phyloP scores from a whole-genome alignment of 805 yeast genomes.

The Kuraishia hungarica region DNA sequence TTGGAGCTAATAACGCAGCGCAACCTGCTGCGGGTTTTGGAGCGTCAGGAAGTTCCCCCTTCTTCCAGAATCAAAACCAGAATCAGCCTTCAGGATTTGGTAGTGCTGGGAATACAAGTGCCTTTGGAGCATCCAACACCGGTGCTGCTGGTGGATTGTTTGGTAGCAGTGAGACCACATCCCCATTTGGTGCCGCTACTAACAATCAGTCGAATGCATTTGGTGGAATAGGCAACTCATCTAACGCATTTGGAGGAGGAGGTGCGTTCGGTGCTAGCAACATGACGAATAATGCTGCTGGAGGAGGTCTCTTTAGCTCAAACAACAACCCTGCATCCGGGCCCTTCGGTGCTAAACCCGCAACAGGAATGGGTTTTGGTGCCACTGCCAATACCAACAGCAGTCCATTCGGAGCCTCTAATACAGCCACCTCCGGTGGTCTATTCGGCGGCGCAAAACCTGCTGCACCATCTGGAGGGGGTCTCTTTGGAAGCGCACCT shows the following conservation, averaged over 20 bases:
- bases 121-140: constrained; percentile 25
- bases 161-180: constrained; percentile 19
- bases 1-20: constrained; percentile 28
- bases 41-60: constrained; percentile 13
- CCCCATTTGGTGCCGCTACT: constrained; percentile 21
- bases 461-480: constrained; percentile 20
- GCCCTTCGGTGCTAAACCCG: constrained; percentile 10
- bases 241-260: constrained; percentile 15
- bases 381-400: constrained; percentile 9
- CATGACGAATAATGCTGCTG: background rate
- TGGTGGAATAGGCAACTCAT: background rate
- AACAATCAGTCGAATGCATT: background rate
- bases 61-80: constrained; percentile 18
- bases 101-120: background rate
- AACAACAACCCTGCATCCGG: constrained; percentile 7
- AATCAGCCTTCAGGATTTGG: background rate
- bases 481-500: constrained; percentile 2
- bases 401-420: constrained; percentile 14
- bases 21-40: constrained; percentile 17
- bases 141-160: constrained; percentile 15
- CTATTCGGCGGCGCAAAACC: constrained; percentile 26
- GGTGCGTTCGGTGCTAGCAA: constrained; percentile 6
- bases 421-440: constrained; percentile 19
- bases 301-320: constrained; percentile 22
- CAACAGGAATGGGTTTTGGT: constrained; percentile 17